These are phyloP conservation scores for Thozetella sp. DNA, from an alignment of 495 filamentous ascomycete genomes.

Conservation along the genomic window DNA sequence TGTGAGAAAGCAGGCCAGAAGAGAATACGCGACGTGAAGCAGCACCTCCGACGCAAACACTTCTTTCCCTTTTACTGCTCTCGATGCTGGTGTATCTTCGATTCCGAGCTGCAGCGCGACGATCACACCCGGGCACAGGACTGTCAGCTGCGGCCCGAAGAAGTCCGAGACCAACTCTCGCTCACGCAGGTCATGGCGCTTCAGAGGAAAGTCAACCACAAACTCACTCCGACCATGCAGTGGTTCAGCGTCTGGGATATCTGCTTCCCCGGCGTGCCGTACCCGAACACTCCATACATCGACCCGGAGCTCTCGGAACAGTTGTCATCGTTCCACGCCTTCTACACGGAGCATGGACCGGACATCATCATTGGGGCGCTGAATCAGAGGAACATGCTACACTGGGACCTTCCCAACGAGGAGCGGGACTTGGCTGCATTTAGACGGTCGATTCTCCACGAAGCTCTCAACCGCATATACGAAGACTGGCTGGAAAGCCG, in stretches of 20 bases:
- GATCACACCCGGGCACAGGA: background rate
- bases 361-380: background rate
- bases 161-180: background rate
- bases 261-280: constrained; percentile 5
- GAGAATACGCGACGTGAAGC: background rate
- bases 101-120: background rate
- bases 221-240: background rate
- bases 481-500: background rate
- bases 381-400: background rate
- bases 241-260: constrained; percentile 15
- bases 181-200: background rate
- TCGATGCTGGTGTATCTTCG: background rate
- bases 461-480: background rate
- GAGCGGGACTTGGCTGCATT: background rate
- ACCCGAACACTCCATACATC: constrained; percentile 7
- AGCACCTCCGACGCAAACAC: background rate
- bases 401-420: background rate
- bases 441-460: background rate
- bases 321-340: constrained; percentile 3
- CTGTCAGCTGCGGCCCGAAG: background rate
- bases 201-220: background rate
- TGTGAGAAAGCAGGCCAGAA: background rate
- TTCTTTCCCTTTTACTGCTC: background rate
- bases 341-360: background rate
- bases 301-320: constrained; percentile 5